These are phyloP conservation scores for Micractinium conductrix DNA, from an alignment of 139 green algal genomes.

Conservation along the genomic window DNA sequence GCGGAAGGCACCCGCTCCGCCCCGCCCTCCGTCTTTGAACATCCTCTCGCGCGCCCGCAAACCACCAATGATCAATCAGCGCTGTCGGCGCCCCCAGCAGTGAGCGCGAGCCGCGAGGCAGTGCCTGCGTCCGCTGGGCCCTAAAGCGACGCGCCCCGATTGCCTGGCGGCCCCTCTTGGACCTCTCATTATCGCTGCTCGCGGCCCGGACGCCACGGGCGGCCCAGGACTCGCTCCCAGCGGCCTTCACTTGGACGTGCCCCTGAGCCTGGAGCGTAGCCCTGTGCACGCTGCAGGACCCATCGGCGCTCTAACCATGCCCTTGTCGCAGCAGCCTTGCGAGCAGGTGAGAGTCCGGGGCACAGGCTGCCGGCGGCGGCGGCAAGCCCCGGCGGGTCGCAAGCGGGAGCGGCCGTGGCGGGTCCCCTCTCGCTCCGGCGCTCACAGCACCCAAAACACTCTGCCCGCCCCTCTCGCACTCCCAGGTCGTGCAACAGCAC, in stretches of 20 bases:
- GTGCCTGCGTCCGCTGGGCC: too few relatives aligned
- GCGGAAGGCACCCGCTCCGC: too few relatives aligned
- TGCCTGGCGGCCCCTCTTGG: neutral
- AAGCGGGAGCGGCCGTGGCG: neutral
- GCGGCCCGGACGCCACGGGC: neutral
- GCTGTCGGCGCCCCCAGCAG: too few relatives aligned
- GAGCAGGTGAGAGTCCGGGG: neutral
- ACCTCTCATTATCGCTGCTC: neutral
- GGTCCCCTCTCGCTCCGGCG: neutral
- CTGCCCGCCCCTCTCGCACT: neutral
- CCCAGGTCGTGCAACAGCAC: slow-evolving; percentile 35
- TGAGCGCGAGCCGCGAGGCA: too few relatives aligned
- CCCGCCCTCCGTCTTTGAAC: too few relatives aligned
- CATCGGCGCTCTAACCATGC: neutral
- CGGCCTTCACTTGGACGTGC: too few relatives aligned
- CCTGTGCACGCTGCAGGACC: too few relatives aligned
- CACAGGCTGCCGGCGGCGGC: neutral
- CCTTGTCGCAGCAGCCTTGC: neutral
- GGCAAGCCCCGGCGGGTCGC: neutral
- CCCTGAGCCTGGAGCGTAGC: too few relatives aligned
- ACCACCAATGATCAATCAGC: too few relatives aligned
- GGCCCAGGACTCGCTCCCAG: too few relatives aligned
- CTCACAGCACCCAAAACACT: neutral
- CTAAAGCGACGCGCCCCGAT: too few relatives aligned
- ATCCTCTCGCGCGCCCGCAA: too few relatives aligned